These are phyloP conservation scores for Pseudozyma pruni DNA, from an alignment of 1,284 basidiomycete species.

Conservation along the genomic window DNA sequence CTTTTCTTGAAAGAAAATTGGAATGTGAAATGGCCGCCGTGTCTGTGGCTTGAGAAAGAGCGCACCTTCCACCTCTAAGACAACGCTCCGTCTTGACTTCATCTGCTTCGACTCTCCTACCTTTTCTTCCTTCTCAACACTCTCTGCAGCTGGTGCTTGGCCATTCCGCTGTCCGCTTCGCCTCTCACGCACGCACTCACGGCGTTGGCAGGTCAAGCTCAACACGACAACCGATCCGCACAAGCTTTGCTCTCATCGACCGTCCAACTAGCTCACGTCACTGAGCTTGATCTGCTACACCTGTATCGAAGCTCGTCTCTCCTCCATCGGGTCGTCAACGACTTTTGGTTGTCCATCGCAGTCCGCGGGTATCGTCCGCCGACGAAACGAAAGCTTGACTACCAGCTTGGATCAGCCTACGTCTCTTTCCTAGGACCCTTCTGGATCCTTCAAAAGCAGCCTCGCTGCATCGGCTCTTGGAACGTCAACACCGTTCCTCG, in stretches of 20 bases:
- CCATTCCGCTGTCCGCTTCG: constrained; percentile 8
- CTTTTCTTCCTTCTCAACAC: background rate
- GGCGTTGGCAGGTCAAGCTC: constrained; percentile 22
- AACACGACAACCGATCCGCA: constrained; percentile 20
- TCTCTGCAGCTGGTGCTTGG: constrained; percentile 3
- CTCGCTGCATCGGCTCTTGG: background rate
- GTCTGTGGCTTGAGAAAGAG: too few species aligned
- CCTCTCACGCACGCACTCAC: constrained; percentile 8
- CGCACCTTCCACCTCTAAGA: too few species aligned
- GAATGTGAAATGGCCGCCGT: too few species aligned
- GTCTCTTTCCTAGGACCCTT: too few species aligned
- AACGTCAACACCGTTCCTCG: background rate
- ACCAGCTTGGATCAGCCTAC: background rate
- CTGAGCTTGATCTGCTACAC: background rate
- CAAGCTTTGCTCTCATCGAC: constrained; percentile 12
- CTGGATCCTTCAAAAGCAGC: constrained; percentile 7
- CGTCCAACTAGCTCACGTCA: constrained; percentile 3
- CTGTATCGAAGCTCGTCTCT: constrained; percentile 1
- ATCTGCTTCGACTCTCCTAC: background rate
- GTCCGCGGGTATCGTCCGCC: constrained; percentile 2
- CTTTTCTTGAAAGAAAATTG: too few species aligned
- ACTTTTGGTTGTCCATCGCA: background rate
- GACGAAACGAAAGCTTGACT: background rate
- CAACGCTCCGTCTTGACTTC: background rate
- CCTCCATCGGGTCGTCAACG: background rate